phyloP scores from a whole-genome alignment of 768 basidiomycete species.

The Cantharellus cinnabarinus region DNA sequence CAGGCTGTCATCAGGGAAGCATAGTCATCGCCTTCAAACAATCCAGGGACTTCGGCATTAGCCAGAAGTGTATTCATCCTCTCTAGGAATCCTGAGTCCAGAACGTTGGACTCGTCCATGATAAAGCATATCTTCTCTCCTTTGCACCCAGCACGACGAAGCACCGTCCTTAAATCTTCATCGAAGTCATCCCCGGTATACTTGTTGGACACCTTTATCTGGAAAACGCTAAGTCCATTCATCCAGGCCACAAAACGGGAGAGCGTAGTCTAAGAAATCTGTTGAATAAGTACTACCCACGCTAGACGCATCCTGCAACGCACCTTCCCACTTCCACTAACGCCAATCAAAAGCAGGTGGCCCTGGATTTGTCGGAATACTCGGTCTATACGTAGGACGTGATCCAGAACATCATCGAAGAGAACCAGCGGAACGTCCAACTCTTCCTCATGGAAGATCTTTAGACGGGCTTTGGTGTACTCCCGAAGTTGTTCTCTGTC shows the following conservation, averaged over 20 bases:
- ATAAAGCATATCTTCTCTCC: conserved; percentile 99
- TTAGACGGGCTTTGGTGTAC: conserved; percentile 87
- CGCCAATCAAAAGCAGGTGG: conserved; percentile 87
- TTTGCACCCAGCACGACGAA: conserved; percentile 91
- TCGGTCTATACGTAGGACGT: conserved; percentile 92
- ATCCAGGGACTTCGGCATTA: conserved; percentile 98
- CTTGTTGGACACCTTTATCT: conserved; percentile 98
- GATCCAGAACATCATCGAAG: conserved; percentile 96
- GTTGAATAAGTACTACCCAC: conserved; percentile 5
- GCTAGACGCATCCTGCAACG: conserved; percentile 9
- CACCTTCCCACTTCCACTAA: conserved; percentile 97
- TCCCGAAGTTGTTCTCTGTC: conserved; percentile 84
- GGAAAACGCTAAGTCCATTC: conserved; percentile 97
- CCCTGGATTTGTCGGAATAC: conserved; percentile 98
- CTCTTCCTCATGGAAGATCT: conserved; percentile 99
- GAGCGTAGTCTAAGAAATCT: conserved; percentile 55
- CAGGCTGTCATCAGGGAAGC: conserved; percentile 97
- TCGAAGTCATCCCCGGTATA: conserved; percentile 98
- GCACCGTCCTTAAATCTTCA: conserved; percentile 85
- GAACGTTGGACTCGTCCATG: conserved; percentile 99
- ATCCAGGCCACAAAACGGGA: conserved; percentile 99
- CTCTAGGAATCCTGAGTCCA: conserved; percentile 96
- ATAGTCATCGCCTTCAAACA: conserved; percentile 99
- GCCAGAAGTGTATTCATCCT: conserved; percentile 99
- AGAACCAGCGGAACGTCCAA: conserved; percentile 92